These are phyloP conservation scores for Eucommia ulmoides DNA, from an alignment of 257 asterid genomes.

Conservation along the genomic window DNA sequence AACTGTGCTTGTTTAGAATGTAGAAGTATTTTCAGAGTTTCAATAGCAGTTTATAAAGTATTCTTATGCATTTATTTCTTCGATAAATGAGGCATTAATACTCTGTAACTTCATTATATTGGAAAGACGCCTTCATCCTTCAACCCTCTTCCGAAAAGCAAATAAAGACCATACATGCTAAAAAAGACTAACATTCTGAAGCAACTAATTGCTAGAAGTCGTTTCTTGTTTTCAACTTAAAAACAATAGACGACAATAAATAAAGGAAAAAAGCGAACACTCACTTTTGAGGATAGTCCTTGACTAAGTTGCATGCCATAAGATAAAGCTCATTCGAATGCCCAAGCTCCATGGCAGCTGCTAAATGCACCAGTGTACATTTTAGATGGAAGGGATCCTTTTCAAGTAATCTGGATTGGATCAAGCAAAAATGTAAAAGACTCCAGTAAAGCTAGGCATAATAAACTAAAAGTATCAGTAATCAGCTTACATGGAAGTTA, in stretches of 20 bases:
- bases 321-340: slow-evolving; percentile 94
- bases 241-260: background rate
- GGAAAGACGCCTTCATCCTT: no score
- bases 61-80: no score
- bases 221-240: background rate
- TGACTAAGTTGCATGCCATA: slow-evolving; percentile 96
- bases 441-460: slow-evolving; percentile 6
- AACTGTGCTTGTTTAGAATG: no score
- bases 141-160: no score
- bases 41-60: no score
- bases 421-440: slow-evolving; percentile 4
- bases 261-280: slow-evolving; percentile 12
- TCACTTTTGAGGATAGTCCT: slow-evolving; percentile 98
- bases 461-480: slow-evolving; percentile 13
- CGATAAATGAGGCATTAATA: no score
- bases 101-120: no score
- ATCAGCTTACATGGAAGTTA: slow-evolving; percentile 68
- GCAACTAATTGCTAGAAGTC: no score
- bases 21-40: no score
- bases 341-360: slow-evolving; percentile 99
- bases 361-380: slow-evolving; percentile 87
- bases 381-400: slow-evolving; percentile 97
- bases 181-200: no score
- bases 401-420: slow-evolving; percentile 67
- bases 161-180: no score